A percentile compares a stretch with the other conserved stretches of the same genome.
These are phyloP conservation scores for Pseudophaeomoniella oleicola DNA, from an alignment of 2,329 filamentous ascomycete genomes.

Conservation along the genomic window DNA sequence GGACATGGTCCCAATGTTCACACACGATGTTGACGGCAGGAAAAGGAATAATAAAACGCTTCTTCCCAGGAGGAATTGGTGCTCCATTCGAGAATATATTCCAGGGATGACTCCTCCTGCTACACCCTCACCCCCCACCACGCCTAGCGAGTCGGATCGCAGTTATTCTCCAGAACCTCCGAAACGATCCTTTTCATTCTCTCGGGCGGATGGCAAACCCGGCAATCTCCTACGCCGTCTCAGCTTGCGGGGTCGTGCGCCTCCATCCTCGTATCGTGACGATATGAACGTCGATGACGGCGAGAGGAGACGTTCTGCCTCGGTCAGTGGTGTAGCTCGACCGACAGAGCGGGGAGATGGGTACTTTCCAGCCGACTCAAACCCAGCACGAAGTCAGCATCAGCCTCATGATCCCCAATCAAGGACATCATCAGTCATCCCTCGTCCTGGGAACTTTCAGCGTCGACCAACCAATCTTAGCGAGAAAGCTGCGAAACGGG, in stretches of 20 bases:
- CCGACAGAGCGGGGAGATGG: not conserved
- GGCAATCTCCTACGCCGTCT: constrained; percentile 29
- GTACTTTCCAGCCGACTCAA: not conserved
- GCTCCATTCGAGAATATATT: constrained; percentile 71
- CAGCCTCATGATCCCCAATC: constrained; percentile 5
- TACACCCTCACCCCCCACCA: constrained; percentile 44
- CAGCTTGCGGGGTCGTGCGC: constrained; percentile 26
- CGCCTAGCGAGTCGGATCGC: constrained; percentile 12
- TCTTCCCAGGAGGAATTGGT: constrained; percentile 87
- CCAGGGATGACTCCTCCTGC: constrained; percentile 62
- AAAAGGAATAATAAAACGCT: constrained; percentile 81
- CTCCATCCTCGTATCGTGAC: constrained; percentile 17
- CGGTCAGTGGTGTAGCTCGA: not conserved
- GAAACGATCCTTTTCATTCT: constrained; percentile 47
- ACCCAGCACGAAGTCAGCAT: not conserved
- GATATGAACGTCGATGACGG: constrained; percentile 7
- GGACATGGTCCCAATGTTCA: constrained; percentile 89
- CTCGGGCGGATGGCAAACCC: constrained; percentile 36
- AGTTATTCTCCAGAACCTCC: constrained; percentile 23
- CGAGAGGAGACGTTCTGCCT: not conserved
- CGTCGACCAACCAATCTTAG: constrained; percentile 57
- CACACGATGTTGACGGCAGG: constrained; percentile 76
- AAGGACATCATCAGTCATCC: not conserved
- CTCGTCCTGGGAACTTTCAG: constrained; percentile 37
- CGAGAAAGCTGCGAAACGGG: constrained; percentile 43